phyloP scores from a whole-genome alignment of 169 alveolate genomes.

The Babesia caballi region DNA sequence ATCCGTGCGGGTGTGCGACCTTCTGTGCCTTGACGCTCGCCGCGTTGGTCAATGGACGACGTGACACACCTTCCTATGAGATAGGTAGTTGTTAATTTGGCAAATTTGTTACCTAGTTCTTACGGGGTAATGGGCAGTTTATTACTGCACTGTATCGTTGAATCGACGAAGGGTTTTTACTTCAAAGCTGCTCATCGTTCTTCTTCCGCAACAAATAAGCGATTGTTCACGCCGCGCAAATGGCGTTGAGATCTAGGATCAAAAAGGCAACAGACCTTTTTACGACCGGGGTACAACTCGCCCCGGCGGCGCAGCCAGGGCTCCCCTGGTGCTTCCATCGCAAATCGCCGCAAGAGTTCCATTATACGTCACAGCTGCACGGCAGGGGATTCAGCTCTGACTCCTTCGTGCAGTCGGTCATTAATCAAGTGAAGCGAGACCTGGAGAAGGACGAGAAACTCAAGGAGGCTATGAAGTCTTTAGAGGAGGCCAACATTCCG shows the following conservation, averaged over 20 bases:
- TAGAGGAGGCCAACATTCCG: constrained; percentile 67
- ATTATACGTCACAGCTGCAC: neutral
- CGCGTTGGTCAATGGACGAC: too few relatives aligned
- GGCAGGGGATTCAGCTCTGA: constrained; percentile 43
- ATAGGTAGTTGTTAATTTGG: too few relatives aligned
- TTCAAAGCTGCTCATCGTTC: too few relatives aligned
- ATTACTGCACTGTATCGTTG: too few relatives aligned
- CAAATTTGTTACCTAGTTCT: too few relatives aligned
- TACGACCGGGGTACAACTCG: neutral
- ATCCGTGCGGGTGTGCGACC: constrained; percentile 7
- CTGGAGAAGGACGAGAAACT: constrained; percentile 74
- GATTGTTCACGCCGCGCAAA: too few relatives aligned
- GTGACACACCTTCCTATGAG: too few relatives aligned
- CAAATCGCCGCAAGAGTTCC: neutral
- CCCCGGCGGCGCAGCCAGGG: neutral
- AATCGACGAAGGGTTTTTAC: too few relatives aligned
- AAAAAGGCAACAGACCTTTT: neutral
- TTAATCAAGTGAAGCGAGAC: constrained; percentile 77
- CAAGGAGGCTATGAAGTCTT: constrained; percentile 74
- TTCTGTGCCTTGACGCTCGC: too few relatives aligned
- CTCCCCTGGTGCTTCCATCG: neutral
- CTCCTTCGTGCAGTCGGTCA: constrained; percentile 72
- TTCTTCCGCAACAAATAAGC: too few relatives aligned
- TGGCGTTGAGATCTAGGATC: neutral
- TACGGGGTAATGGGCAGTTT: too few relatives aligned